These are phyloP conservation scores for Myotisia sp. DNA, from an alignment of 2,329 filamentous ascomycete genomes.

Conservation along the genomic window DNA sequence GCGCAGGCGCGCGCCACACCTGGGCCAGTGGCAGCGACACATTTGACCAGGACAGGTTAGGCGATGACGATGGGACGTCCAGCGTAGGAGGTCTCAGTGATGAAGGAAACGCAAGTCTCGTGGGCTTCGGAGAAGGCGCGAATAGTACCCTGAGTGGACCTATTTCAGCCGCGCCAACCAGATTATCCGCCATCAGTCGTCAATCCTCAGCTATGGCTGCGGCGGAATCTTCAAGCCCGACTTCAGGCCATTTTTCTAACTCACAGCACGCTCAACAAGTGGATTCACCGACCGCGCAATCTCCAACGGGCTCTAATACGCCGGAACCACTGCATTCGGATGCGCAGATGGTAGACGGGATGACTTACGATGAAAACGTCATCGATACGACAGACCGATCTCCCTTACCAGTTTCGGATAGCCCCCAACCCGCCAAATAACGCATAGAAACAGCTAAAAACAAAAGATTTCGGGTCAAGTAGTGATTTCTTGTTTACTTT, in stretches of 20 bases:
- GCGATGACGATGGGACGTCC: conserved; percentile 48
- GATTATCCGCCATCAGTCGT: conserved; percentile 16
- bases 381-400: conserved; percentile 52
- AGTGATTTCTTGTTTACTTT: no score
- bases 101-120: conserved; percentile 67
- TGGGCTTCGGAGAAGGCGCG: conserved; percentile 86
- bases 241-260: conserved; percentile 21
- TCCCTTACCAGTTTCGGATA: conserved; percentile 41
- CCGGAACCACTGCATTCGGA: conserved; percentile 35
- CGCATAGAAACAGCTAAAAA: no score
- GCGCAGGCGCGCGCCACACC: conserved; percentile 50
- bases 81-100: conserved; percentile 71
- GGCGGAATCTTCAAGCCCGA: conserved; percentile 27
- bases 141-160: conserved; percentile 72
- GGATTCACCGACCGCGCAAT: conserved; percentile 30
- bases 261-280: conserved; percentile 17
- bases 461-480: no score
- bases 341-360: conserved; percentile 52
- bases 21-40: conserved; percentile 52
- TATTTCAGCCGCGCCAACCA: conserved; percentile 46
- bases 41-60: conserved; percentile 54
- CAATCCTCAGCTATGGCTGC: conserved; percentile 22
- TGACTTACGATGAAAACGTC: conserved; percentile 47
- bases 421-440: no score
- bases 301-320: conserved; percentile 24